Conservation (phyloP, 805 yeast genomes). For the Pichia manshurica region DNA sequence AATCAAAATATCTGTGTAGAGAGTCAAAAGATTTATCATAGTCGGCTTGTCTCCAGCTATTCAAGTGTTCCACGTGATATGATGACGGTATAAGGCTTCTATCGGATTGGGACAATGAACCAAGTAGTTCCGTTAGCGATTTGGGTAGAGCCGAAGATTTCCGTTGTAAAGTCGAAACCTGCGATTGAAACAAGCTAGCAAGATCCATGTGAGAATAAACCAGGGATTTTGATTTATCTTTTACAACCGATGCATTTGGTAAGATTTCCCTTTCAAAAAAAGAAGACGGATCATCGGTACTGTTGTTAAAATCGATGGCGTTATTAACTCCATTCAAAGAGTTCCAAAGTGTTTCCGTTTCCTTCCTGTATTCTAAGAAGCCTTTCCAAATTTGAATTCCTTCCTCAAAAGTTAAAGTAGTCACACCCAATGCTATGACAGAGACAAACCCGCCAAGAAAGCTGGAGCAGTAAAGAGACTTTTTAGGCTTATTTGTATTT, state of each 20-base stretch:
- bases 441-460: conserved; percentile 44
- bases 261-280: conserved; percentile 10
- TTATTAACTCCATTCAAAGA: conserved; percentile 11
- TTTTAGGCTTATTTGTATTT: conserved; percentile 13
- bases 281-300: not conserved
- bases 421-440: conserved; percentile 35
- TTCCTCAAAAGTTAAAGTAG: conserved; percentile 44
- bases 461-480: conserved; percentile 33
- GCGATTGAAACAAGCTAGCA: conserved; percentile 44
- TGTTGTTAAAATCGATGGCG: conserved; percentile 5
- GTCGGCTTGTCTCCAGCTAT: conserved; percentile 51
- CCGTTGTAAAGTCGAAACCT: conserved; percentile 46
- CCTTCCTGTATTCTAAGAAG: conserved; percentile 34
- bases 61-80: conserved; percentile 56
- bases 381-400: conserved; percentile 37
- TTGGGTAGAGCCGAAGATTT: conserved; percentile 47
- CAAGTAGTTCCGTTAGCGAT: conserved; percentile 37
- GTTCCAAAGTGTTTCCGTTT: conserved; percentile 17
- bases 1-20: conserved; percentile 61
- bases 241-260: conserved; percentile 1
- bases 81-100: conserved; percentile 38
- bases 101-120: conserved; percentile 43
- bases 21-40: conserved; percentile 56
- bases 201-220: conserved; percentile 44
- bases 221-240: not conserved